phyloP scores from a whole-genome alignment of 2,329 filamentous ascomycete species.

The Colletotrichum tamarilloi region DNA sequence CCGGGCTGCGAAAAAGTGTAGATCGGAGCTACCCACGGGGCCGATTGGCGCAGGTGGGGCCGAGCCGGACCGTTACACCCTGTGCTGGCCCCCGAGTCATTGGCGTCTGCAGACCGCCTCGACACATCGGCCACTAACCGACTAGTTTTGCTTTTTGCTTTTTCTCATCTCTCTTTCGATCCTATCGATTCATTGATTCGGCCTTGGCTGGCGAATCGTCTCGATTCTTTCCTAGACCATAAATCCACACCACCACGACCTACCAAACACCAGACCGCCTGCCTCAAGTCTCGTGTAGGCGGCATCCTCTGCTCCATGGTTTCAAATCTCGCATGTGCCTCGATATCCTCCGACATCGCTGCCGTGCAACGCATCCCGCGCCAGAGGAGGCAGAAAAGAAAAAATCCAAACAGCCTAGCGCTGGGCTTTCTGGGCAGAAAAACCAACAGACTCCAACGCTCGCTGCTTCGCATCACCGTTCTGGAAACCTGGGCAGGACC shows the following conservation, averaged over 20 bases:
- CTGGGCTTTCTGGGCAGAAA: background rate
- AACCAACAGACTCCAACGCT: background rate
- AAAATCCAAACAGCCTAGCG: background rate
- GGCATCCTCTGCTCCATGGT: background rate
- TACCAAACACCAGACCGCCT: background rate
- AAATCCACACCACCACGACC: background rate
- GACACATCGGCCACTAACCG: background rate
- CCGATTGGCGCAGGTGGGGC: constrained; percentile 16
- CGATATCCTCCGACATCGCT: background rate
- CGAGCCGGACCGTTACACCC: constrained; percentile 1
- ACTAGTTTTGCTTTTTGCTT: background rate
- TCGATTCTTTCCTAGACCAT: background rate
- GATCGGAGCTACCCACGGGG: background rate
- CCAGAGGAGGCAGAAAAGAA: background rate
- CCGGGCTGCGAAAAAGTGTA: background rate
- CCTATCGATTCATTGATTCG: background rate
- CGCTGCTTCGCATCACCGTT: background rate
- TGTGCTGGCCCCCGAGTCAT: background rate
- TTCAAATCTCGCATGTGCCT: background rate
- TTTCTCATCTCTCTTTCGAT: background rate
- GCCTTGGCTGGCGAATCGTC: background rate
- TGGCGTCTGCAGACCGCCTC: constrained; percentile 13
- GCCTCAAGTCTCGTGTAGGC: background rate
- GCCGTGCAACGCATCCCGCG: background rate
- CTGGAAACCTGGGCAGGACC: background rate